Evolutionary conservation across 345 rosid genomes (phyloP).

Genomic region (Combretum micranthum): DNA sequence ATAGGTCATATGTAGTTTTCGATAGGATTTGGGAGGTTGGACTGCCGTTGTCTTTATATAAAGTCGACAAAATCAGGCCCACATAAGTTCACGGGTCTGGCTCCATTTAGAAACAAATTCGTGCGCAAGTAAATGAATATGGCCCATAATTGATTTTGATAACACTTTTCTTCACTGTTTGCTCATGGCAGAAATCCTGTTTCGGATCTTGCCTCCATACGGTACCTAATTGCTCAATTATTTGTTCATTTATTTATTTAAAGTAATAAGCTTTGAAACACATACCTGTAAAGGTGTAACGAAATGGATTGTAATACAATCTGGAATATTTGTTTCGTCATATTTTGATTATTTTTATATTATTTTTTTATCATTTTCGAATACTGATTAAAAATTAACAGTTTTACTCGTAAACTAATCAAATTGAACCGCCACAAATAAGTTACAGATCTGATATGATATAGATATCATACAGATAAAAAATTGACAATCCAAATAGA

Average conservation of each 20-base stretch:
- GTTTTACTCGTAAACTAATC: too few relatives aligned
- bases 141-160: conserved; percentile 6
- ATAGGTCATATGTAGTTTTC: too few relatives aligned
- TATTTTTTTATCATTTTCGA: too few relatives aligned
- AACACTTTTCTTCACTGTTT: conserved; percentile 1
- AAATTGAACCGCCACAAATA: too few relatives aligned
- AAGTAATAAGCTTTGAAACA: neutral
- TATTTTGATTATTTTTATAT: too few relatives aligned
- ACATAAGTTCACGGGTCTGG: conserved; percentile 12
- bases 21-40: conserved; percentile 11
- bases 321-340: too few relatives aligned
- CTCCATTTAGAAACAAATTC: conserved; percentile 9
- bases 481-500: too few relatives aligned
- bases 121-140: conserved; percentile 1
- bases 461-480: too few relatives aligned
- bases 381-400: too few relatives aligned
- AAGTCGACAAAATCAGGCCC: conserved; percentile 12
- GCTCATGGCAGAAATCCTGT: conserved; percentile 2
- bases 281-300: too few relatives aligned
- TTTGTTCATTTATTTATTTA: neutral
- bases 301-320: too few relatives aligned
- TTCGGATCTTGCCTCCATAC: neutral
- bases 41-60: conserved; percentile 9
- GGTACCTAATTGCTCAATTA: neutral
- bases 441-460: too few relatives aligned